A percentile compares a stretch with the other conserved stretches of the same genome.
phyloP scores from a whole-genome alignment of 129 eudicot species.

The Flaveria sonorensis region DNA sequence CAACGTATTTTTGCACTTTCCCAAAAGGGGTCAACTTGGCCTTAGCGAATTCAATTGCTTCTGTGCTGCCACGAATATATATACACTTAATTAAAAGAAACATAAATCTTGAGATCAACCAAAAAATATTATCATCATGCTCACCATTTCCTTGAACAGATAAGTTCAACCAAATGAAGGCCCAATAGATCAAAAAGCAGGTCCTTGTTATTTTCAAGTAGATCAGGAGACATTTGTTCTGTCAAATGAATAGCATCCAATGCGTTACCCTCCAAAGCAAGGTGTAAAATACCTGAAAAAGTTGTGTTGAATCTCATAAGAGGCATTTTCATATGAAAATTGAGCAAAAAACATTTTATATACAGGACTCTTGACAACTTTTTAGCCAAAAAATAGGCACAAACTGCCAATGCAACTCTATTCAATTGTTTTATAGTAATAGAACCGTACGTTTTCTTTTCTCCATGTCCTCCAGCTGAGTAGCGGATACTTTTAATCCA shows the following conservation, averaged over 20 bases:
- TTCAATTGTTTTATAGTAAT: not conserved
- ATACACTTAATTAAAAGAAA: slow-evolving; percentile 17
- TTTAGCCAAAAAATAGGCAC: slow-evolving; percentile 6
- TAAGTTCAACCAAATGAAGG: slow-evolving; percentile 88
- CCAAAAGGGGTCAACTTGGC: slow-evolving; percentile 76
- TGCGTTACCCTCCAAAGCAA: slow-evolving; percentile 70
- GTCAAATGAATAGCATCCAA: slow-evolving; percentile 78
- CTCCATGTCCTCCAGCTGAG: slow-evolving; percentile 71
- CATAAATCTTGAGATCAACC: slow-evolving; percentile 10
- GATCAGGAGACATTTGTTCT: slow-evolving; percentile 65
- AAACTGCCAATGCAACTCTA: not conserved
- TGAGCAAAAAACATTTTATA: not conserved
- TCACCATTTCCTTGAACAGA: slow-evolving; percentile 73
- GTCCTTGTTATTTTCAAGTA: slow-evolving; percentile 68
- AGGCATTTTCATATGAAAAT: not conserved
- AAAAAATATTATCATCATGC: slow-evolving; percentile 18
- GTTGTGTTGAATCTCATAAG: slow-evolving; percentile 17
- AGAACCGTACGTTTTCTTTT: slow-evolving; percentile 68
- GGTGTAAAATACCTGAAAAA: slow-evolving; percentile 68
- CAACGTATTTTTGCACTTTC: slow-evolving; percentile 60
- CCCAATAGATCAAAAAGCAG: slow-evolving; percentile 84
- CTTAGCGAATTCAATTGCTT: slow-evolving; percentile 82
- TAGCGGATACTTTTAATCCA: slow-evolving; percentile 55
- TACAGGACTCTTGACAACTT: not conserved
- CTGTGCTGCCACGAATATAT: slow-evolving; percentile 68